These are phyloP conservation scores for Corylus avellana DNA, from an alignment of 306 rosid genomes.

Conservation along the genomic window DNA sequence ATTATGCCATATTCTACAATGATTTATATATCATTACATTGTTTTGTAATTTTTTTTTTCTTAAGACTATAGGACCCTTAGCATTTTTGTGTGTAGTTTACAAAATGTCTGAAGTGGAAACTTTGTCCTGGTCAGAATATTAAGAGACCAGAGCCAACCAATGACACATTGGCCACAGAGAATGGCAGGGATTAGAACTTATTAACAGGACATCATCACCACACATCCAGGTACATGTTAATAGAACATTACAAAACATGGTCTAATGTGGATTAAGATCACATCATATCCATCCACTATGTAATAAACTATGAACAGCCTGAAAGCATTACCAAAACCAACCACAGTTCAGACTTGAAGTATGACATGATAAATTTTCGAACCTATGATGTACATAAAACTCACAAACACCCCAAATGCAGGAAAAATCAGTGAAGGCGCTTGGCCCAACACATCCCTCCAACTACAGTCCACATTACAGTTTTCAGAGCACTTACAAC, in stretches of 20 bases:
- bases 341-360: conserved; percentile 35
- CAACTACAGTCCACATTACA: conserved; percentile 34
- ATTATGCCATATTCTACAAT: background rate
- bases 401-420: conserved; percentile 66
- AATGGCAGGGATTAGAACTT: background rate
- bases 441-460: conserved; percentile 48
- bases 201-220: background rate
- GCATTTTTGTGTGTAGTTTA: too few species aligned
- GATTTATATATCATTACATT: background rate
- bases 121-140: background rate
- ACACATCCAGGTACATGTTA: conserved; percentile 15
- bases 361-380: conserved; percentile 32
- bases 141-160: background rate
- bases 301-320: conserved; percentile 36
- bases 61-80: too few species aligned
- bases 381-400: conserved; percentile 95
- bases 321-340: conserved; percentile 45
- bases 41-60: background rate
- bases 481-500: conserved; percentile 38
- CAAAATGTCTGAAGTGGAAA: background rate
- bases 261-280: background rate
- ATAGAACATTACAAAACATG: conserved; percentile 8
- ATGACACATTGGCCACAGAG: too few species aligned
- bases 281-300: conserved; percentile 33
- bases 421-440: conserved; percentile 46